Conservation (phyloP, 345 rosid genomes). For the Hypericum androsaemum region DNA sequence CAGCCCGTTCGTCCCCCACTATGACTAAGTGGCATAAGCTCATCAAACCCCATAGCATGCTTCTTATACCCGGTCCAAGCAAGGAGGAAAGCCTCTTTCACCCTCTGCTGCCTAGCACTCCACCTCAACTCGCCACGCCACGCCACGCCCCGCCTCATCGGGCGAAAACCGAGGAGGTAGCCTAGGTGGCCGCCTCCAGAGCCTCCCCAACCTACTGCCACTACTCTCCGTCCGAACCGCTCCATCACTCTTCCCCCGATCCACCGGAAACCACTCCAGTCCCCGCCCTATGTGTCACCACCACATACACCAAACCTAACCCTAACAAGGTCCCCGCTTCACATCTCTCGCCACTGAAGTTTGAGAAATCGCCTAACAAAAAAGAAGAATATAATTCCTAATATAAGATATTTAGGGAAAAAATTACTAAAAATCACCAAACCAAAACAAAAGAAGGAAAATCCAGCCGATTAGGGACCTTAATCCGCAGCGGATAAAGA, state of each 20-base stretch:
- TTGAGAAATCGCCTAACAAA: too few relatives aligned
- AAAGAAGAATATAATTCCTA: too few relatives aligned
- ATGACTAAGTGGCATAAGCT: constrained; percentile 82
- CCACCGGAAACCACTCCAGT: too few relatives aligned
- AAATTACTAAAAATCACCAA: too few relatives aligned
- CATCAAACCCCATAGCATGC: constrained; percentile 86
- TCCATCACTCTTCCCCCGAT: constrained; percentile 17
- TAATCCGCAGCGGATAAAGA: too few relatives aligned
- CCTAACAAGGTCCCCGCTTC: too few relatives aligned
- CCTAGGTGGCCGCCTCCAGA: constrained; percentile 77
- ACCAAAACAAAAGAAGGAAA: too few relatives aligned
- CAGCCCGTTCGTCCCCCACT: constrained; percentile 66
- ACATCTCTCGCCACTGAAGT: too few relatives aligned
- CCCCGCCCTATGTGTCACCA: too few relatives aligned
- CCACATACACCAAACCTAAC: too few relatives aligned
- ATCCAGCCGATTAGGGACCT: too few relatives aligned
- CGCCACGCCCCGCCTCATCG: constrained; percentile 37
- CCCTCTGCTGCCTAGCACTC: constrained; percentile 58
- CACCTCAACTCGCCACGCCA: constrained; percentile 36
- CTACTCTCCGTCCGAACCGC: constrained; percentile 30
- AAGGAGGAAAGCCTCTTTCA: constrained; percentile 73
- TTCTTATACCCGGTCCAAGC: constrained; percentile 95
- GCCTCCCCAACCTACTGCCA: constrained; percentile 35
- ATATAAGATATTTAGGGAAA: too few relatives aligned
- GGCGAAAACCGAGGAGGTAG: constrained; percentile 86